phyloP scores from a whole-genome alignment of 1,284 basidiomycete genomes.

The Porogramme epimiltina region DNA sequence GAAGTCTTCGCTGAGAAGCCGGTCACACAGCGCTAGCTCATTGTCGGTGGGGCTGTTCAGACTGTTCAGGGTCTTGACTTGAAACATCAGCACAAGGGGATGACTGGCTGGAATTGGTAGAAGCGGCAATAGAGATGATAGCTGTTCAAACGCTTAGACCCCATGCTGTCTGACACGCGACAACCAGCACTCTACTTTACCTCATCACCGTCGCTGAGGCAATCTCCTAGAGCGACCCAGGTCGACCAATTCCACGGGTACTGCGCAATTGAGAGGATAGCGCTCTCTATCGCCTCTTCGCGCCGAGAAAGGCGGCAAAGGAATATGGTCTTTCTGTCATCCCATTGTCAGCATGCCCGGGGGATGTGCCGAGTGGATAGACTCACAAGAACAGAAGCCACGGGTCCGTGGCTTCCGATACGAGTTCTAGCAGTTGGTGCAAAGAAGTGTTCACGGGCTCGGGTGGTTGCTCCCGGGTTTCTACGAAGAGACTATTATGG shows the following conservation, averaged over 20 bases:
- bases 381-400: conserved; percentile 86
- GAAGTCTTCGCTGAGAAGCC: conserved; percentile 66
- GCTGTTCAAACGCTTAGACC: too few relatives aligned
- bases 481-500: conserved; percentile 37
- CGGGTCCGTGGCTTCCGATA: conserved; percentile 68
- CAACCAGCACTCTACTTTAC: too few relatives aligned
- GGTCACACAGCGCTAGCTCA: conserved; percentile 77
- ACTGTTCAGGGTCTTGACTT: conserved; percentile 87
- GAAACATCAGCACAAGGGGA: conserved; percentile 84
- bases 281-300: conserved; percentile 85
- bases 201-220: conserved; percentile 89
- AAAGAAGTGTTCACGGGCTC: conserved; percentile 69
- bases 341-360: conserved; percentile 10
- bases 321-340: conserved; percentile 74
- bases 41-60: conserved; percentile 87
- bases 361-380: background rate
- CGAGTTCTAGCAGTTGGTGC: conserved; percentile 59
- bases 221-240: conserved; percentile 83
- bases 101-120: conserved; percentile 68
- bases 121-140: conserved; percentile 64
- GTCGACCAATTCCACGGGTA: conserved; percentile 97
- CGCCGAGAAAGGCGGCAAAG: conserved; percentile 77
- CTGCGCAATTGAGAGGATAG: conserved; percentile 75
- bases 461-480: conserved; percentile 72
- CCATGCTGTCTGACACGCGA: too few relatives aligned